Base-by-base conservation (phyloP, 2,329 filamentous ascomycete genomes). In the Trichothecium roseum region DNA sequence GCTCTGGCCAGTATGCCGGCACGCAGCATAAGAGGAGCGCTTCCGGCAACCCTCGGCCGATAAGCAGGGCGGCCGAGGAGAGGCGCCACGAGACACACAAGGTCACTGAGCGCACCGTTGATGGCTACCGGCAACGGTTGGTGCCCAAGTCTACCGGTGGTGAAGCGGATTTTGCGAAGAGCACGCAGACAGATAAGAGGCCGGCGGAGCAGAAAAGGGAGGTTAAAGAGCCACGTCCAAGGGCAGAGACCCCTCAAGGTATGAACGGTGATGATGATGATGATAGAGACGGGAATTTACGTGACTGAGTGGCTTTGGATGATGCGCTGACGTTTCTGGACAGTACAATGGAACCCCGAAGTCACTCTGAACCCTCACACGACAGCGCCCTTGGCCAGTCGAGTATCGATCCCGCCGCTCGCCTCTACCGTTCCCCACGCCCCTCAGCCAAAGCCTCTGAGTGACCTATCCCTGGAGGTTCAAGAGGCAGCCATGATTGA, bases 401-500 rank as follows among this genome's bases (percentile, higher is more conserved):
- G 70, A 48, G 60, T 74, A 44, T 71, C 69, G 6, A 65, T 71
- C 39, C 74, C 84, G 15, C 89, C 89, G 3, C 64, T 94, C 32
- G 84, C 86, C 3, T 79, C 64, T 27, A 67, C 89, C 26, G 84
- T 88, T 10, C 80, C 81, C 4, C 68, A 78, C 42, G 77, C 84
- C 20, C 87, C 88, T 2, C 62, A 73, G 34, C 63, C 72, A 7
- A 66, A 87, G 33, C 78, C 84, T 30, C 66, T 96, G 13, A 66
- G 71, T 37, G 76, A 84, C 38, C 62, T 96, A 40, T 78, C 78
- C 1, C 63, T 93, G 18, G 82, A 93, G 44, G 74, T 74, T 3
- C 91, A 98, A 56, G 91, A 98, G 60, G 75, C 78, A 17, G 83
- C 78, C 8, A 81, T 98, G 32, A 68, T 96, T 30, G 88, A 95